Percentiles rank a stretch among this genome's conserved stretches.
Evolutionary conservation across 2,329 filamentous ascomycete species (phyloP).

Genomic region (Thelonectria discophora): DNA sequence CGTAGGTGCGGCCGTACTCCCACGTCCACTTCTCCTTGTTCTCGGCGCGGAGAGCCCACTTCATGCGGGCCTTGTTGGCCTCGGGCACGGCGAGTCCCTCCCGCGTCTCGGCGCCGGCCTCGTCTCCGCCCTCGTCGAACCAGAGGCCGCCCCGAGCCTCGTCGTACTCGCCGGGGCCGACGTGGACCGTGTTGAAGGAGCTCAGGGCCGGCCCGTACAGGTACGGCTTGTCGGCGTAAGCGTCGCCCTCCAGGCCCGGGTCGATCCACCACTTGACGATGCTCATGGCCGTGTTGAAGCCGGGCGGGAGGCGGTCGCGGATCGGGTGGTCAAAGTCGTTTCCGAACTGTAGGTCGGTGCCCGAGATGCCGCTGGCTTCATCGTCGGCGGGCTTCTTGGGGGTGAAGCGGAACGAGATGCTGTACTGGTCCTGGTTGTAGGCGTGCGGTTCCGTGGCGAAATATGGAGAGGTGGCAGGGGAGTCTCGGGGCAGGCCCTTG

Average conservation of each 20-base stretch:
- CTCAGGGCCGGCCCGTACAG: constrained; percentile 84
- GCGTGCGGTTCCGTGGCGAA: constrained; percentile 76
- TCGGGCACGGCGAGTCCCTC: constrained; percentile 60
- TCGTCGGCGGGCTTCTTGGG: constrained; percentile 61
- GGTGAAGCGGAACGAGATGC: constrained; percentile 80
- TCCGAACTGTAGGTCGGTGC: constrained; percentile 83
- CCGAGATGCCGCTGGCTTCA: constrained; percentile 63
- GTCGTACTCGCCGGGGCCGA: constrained; percentile 65
- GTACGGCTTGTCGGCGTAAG: constrained; percentile 85
- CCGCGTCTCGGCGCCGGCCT: constrained; percentile 59
- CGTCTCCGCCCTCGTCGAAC: constrained; percentile 73
- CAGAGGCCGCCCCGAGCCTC: constrained; percentile 61
- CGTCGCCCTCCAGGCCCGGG: constrained; percentile 88
- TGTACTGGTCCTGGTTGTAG: constrained; percentile 79
- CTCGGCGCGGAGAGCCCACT: constrained; percentile 62
- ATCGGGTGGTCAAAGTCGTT: constrained; percentile 97
- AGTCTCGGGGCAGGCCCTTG: constrained; percentile 74
- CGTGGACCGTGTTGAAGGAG: constrained; percentile 79
- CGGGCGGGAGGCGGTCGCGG: constrained; percentile 83
- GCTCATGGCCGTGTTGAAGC: constrained; percentile 84
- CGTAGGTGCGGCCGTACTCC: constrained; percentile 61
- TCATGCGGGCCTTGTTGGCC: constrained; percentile 63
- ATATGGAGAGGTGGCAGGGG: constrained; percentile 77
- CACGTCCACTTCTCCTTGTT: constrained; percentile 65
- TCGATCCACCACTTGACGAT: constrained; percentile 93